Evolutionary conservation across 805 yeast species (phyloP).

Genomic region (Komagataella mondaviorum): DNA sequence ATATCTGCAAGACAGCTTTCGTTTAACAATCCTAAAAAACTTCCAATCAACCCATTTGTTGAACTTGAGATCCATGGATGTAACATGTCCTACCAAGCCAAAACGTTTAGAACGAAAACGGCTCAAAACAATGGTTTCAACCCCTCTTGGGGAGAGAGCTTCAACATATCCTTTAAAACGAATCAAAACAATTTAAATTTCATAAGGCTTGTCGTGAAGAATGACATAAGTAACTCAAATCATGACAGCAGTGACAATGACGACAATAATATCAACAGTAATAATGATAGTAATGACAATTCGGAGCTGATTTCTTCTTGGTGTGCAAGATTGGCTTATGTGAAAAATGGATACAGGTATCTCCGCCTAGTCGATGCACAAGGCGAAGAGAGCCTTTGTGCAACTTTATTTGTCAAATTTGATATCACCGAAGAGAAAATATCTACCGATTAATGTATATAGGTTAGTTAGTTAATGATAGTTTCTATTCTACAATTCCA

Average conservation of each 20-base stretch:
- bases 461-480: background rate
- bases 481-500: background rate
- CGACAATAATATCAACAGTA: slow-evolving; percentile 5
- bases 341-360: slow-evolving; percentile 75
- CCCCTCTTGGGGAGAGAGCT: slow-evolving; percentile 63
- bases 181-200: slow-evolving; percentile 36
- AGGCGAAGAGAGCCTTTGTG: slow-evolving; percentile 61
- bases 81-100: slow-evolving; percentile 4
- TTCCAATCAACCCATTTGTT: slow-evolving; percentile 45
- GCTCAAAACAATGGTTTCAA: slow-evolving; percentile 70
- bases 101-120: slow-evolving; percentile 15
- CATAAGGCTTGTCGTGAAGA: slow-evolving; percentile 35
- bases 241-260: slow-evolving; percentile 3
- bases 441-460: background rate
- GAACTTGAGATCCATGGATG: slow-evolving; percentile 45
- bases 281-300: slow-evolving; percentile 2
- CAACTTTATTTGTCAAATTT: slow-evolving; percentile 32
- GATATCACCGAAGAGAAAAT: slow-evolving; percentile 1
- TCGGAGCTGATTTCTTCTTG: slow-evolving; percentile 36
- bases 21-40: slow-evolving; percentile 32
- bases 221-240: slow-evolving; percentile 4
- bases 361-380: slow-evolving; percentile 60
- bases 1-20: slow-evolving; percentile 85
- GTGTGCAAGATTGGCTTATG: slow-evolving; percentile 44
- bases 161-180: slow-evolving; percentile 25